Base-by-base conservation (phyloP, 768 basidiomycete species). In the Asterophora parasitica region DNA sequence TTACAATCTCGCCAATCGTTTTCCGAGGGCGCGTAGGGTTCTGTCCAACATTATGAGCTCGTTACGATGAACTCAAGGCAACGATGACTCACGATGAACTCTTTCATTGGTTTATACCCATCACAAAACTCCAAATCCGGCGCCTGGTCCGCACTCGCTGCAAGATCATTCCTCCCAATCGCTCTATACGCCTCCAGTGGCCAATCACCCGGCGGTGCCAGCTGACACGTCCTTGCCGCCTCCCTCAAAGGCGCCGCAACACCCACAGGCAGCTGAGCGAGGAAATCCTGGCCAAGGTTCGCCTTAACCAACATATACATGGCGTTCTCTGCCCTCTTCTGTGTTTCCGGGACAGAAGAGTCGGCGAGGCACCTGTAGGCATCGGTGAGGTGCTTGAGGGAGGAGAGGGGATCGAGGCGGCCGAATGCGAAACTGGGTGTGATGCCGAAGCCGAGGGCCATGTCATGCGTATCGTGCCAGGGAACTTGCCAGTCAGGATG, bases 161-260 rank as follows among this genome's bases (percentile, higher is more conserved):
- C 85, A 13, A 92, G 70, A 61, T 94, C 92, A 49, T 82, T 77
- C 19, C 91, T 71, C 2, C 83, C 85, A 48, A 92, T 76, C 3
- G 87, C 73, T 5, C 72, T 67, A 63, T 90, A 92, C 11, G 81
- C 77, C 10, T 72, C 71, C n/a, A 76, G 52, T 0, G 83, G 75
- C 92, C 91, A 93, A 52, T 83, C 75, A 4, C 75, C 72, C 1
- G 85, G 81, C 2, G 94, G 89, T 0, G 82, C 76, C 5, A 86
- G 65, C 60, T 95, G 92, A 51, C 90, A 92, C 7, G 85, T 82
- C 51, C 91, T 70, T n/a, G 87, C 73, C 1, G 88, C 89, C 62
- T 98, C 96, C 44, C 85, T 71, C 4, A 98, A 66, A 1, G 95
- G 94, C 0, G 83, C 76, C 1, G 83, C 78, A 23, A 89, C 71